Percentiles rank a stretch among this genome's conserved stretches.
Conservation (phyloP, 306 rosid species). For the Malus orientalis region DNA sequence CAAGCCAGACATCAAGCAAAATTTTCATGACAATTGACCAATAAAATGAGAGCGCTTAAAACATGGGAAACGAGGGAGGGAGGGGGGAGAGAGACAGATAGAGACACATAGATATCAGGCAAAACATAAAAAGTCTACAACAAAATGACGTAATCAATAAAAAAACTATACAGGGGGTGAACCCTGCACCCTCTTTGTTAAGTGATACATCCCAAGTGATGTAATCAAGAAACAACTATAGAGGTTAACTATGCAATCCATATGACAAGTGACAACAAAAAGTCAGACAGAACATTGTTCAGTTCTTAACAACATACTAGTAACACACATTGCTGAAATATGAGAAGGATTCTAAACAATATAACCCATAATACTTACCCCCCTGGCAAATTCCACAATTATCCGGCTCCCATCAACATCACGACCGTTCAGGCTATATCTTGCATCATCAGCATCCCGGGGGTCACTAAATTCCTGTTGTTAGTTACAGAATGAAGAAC, state of each 20-base stretch:
- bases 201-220: background rate
- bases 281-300: background rate
- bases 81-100: background rate
- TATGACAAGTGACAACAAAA: background rate
- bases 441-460: constrained; percentile 49
- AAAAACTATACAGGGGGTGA: background rate
- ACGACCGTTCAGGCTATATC: constrained; percentile 38
- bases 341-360: background rate
- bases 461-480: constrained; percentile 34
- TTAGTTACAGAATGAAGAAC: background rate
- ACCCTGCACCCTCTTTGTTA: background rate
- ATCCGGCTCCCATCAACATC: constrained; percentile 41
- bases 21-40: background rate
- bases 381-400: constrained; percentile 39
- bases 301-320: background rate
- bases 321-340: background rate
- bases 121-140: background rate
- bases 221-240: background rate
- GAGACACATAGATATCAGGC: background rate
- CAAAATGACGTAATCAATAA: too few relatives aligned
- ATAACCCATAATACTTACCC: constrained; percentile 23
- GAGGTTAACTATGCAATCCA: background rate
- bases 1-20: background rate
- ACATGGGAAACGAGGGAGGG: background rate
- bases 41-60: background rate